Evolutionary conservation across 768 basidiomycete genomes (phyloP).

Genomic region (Mycena rosella): DNA sequence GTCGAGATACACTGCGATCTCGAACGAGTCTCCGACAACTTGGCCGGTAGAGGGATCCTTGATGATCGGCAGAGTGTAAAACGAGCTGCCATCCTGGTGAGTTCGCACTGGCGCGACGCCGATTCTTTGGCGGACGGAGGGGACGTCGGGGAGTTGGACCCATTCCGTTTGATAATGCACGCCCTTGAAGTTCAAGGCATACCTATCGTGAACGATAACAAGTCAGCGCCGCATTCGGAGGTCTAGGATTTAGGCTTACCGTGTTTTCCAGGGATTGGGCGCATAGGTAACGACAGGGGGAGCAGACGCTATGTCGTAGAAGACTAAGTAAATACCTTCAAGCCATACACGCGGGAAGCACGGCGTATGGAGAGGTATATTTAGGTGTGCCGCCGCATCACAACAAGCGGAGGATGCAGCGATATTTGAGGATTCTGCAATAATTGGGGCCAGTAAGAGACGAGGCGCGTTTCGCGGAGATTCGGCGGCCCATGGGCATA

Average conservation of each 20-base stretch:
- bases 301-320: background rate
- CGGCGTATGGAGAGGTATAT: too few relatives aligned
- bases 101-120: constrained; percentile 35
- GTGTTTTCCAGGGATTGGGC: constrained; percentile 3
- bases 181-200: background rate
- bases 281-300: background rate
- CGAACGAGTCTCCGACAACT: constrained; percentile 49
- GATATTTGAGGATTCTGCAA: too few relatives aligned
- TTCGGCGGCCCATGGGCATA: too few relatives aligned
- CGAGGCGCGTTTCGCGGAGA: too few relatives aligned
- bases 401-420: too few relatives aligned
- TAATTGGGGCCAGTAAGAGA: too few relatives aligned
- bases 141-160: constrained; percentile 7
- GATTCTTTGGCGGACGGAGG: background rate
- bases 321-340: too few relatives aligned
- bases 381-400: too few relatives aligned
- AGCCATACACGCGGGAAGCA: too few relatives aligned
- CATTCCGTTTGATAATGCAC: constrained; percentile 3
- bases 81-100: constrained; percentile 37
- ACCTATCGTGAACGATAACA: too few relatives aligned
- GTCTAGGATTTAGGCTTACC: background rate
- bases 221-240: background rate
- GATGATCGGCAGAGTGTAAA: constrained; percentile 57
- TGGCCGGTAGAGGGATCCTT: constrained; percentile 48
- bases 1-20: constrained; percentile 56